Evolutionary conservation across 1,284 basidiomycete genomes (phyloP).

Genomic region (Cryptococcus sp.): DNA sequence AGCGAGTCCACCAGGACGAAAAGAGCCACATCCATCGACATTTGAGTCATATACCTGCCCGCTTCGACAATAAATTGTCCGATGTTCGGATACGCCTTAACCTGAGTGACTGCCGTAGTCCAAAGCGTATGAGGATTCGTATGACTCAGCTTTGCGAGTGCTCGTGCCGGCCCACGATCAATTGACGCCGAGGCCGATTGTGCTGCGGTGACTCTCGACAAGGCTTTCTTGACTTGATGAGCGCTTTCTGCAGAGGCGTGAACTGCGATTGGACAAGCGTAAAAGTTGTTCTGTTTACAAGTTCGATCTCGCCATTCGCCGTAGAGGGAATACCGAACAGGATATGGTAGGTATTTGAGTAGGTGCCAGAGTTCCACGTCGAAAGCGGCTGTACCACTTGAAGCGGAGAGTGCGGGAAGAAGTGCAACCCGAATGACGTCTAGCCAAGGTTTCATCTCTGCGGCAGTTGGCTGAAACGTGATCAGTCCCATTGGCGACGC

Average conservation of each 20-base stretch:
- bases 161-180: slow-evolving; percentile 57
- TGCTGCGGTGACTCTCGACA: slow-evolving; percentile 46
- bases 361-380: slow-evolving; percentile 85
- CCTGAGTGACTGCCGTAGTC: slow-evolving; percentile 81
- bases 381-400: slow-evolving; percentile 77
- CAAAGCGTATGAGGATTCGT: slow-evolving; percentile 93
- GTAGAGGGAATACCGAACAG: slow-evolving; percentile 80
- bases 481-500: slow-evolving; percentile 5
- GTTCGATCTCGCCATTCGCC: slow-evolving; percentile 86
- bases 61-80: slow-evolving; percentile 85
- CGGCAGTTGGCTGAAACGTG: slow-evolving; percentile 36
- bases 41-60: slow-evolving; percentile 80
- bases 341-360: slow-evolving; percentile 69
- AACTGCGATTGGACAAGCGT: slow-evolving; percentile 30
- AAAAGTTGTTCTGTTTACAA: slow-evolving; percentile 32
- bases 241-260: slow-evolving; percentile 45
- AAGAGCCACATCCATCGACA: slow-evolving; percentile 90
- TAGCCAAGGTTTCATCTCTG: slow-evolving; percentile 60
- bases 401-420: slow-evolving; percentile 80
- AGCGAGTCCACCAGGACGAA: slow-evolving; percentile 85
- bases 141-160: slow-evolving; percentile 90
- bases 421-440: slow-evolving; percentile 73
- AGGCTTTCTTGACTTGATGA: slow-evolving; percentile 49
- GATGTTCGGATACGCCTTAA: slow-evolving; percentile 95
- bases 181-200: slow-evolving; percentile 10